These are phyloP conservation scores for Cryphonectria japonica DNA, from an alignment of 2,329 filamentous ascomycete species.

Conservation along the genomic window DNA sequence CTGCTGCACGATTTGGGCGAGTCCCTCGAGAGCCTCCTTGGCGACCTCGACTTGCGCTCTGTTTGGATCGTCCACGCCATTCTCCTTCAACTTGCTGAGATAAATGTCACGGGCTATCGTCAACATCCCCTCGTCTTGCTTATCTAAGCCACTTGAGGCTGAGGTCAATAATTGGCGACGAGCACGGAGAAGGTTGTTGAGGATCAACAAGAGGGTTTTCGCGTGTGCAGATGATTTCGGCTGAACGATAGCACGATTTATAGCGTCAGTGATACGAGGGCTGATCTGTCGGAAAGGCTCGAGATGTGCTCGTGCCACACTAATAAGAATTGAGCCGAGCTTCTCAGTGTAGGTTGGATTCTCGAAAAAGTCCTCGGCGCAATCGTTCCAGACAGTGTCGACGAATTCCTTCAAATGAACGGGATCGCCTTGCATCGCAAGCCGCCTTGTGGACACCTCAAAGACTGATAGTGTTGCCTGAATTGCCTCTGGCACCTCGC, in stretches of 20 bases:
- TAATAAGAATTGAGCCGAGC: slow-evolving; percentile 37
- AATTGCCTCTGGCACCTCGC: slow-evolving; percentile 61
- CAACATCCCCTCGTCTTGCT: slow-evolving; percentile 4
- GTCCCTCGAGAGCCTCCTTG: slow-evolving; percentile 50
- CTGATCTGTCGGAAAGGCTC: slow-evolving; percentile 53
- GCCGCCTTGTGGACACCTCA: slow-evolving; percentile 50
- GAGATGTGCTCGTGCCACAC: slow-evolving; percentile 44
- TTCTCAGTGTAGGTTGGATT: slow-evolving; percentile 56
- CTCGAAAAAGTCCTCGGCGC: slow-evolving; percentile 53
- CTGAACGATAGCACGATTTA: slow-evolving; percentile 55
- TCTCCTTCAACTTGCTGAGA: slow-evolving; percentile 42
- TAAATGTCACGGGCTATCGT: slow-evolving; percentile 50
- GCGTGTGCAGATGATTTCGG: slow-evolving; percentile 55
- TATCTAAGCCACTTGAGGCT: slow-evolving; percentile 6
- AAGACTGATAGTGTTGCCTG: slow-evolving; percentile 60
- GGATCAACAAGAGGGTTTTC: slow-evolving; percentile 54
- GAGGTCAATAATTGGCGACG: slow-evolving; percentile 24
- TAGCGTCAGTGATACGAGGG: slow-evolving; percentile 49
- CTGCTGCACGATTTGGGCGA: slow-evolving; percentile 51
- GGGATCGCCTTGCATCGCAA: slow-evolving; percentile 14
- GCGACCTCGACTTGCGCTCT: slow-evolving; percentile 47
- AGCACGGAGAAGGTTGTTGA: slow-evolving; percentile 51
- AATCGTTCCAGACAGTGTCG: slow-evolving; percentile 55
- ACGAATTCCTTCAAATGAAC: slow-evolving; percentile 51
- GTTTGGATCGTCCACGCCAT: slow-evolving; percentile 35